Evolutionary conservation across 495 filamentous ascomycete genomes (phyloP).

Genomic region (Choiromyces venosus): DNA sequence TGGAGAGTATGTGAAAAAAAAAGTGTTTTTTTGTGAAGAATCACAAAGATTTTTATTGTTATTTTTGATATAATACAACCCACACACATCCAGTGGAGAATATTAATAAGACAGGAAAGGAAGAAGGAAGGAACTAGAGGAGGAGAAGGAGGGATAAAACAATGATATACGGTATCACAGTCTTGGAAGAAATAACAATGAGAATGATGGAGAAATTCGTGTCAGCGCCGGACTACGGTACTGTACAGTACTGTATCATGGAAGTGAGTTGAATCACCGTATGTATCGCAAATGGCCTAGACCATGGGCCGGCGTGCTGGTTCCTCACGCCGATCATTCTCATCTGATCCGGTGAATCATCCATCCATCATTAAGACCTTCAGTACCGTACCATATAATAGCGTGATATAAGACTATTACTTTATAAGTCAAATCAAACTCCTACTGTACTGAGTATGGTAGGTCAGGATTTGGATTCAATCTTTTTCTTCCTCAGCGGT

Average conservation of each 20-base stretch:
- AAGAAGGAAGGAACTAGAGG: not conserved
- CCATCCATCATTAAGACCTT: not conserved
- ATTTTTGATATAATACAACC: too few relatives aligned
- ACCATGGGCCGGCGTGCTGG: not conserved
- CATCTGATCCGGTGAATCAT: not conserved
- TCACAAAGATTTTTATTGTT: too few relatives aligned
- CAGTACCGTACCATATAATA: not conserved
- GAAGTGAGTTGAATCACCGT: not conserved
- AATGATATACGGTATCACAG: not conserved
- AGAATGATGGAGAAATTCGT: too few relatives aligned
- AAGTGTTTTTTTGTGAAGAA: conserved; percentile 2
- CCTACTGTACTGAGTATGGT: not conserved
- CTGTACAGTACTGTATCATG: not conserved
- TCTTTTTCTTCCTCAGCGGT: not conserved
- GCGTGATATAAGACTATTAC: too few relatives aligned
- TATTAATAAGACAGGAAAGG: not conserved
- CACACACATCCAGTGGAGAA: not conserved
- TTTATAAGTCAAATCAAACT: not conserved
- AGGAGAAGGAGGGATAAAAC: not conserved
- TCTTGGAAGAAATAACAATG: too few relatives aligned
- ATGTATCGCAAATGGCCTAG: not conserved
- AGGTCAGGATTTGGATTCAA: not conserved
- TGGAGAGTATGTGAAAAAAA: too few relatives aligned
- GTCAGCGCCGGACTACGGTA: too few relatives aligned
- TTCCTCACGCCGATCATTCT: not conserved